These are phyloP conservation scores for Mycena haematopus DNA, from an alignment of 768 basidiomycete genomes.

Conservation along the genomic window DNA sequence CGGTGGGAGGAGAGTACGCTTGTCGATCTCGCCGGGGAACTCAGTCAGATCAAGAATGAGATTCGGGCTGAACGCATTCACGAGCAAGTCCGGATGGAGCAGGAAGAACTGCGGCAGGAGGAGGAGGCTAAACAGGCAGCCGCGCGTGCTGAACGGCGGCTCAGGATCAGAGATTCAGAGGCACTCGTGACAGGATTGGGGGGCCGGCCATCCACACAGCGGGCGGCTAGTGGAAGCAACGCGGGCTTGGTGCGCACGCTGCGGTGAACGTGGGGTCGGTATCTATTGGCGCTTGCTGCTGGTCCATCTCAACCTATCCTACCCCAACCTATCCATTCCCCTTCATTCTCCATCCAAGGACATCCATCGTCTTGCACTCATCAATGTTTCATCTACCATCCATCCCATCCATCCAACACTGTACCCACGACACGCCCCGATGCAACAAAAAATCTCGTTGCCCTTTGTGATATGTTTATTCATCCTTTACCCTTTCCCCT, in stretches of 20 bases:
- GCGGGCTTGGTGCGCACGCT: constrained; percentile 5
- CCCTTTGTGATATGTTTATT: constrained; percentile 28
- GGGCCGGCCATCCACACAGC: constrained; percentile 6
- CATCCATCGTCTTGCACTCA: constrained; percentile 20
- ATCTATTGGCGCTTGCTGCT: constrained; percentile 24
- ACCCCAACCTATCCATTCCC: constrained; percentile 21
- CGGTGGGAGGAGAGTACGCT: constrained; percentile 70
- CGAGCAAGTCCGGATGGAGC: constrained; percentile 27
- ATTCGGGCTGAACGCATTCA: constrained; percentile 47
- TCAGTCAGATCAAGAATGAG: constrained; percentile 63
- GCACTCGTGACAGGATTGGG: constrained; percentile 20
- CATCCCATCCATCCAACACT: constrained; percentile 19
- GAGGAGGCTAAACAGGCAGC: constrained; percentile 25
- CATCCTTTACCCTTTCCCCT: constrained; percentile 15
- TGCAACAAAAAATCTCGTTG: constrained; percentile 7
- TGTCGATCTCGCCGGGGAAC: constrained; percentile 64
- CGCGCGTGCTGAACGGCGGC: constrained; percentile 23
- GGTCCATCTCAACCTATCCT: constrained; percentile 28
- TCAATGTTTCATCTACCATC: constrained; percentile 26
- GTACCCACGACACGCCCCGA: constrained; percentile 18
- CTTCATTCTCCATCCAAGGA: constrained; percentile 10
- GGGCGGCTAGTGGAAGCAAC: constrained; percentile 19
- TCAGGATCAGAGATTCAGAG: constrained; percentile 24
- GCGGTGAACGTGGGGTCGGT: constrained; percentile 18
- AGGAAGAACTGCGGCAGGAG: constrained; percentile 31